Percentiles rank a stretch among this genome's conserved stretches.
These are phyloP conservation scores for Apophysomyces elegans DNA, from an alignment of 371 early-diverging fungal genomes.

Conservation along the genomic window DNA sequence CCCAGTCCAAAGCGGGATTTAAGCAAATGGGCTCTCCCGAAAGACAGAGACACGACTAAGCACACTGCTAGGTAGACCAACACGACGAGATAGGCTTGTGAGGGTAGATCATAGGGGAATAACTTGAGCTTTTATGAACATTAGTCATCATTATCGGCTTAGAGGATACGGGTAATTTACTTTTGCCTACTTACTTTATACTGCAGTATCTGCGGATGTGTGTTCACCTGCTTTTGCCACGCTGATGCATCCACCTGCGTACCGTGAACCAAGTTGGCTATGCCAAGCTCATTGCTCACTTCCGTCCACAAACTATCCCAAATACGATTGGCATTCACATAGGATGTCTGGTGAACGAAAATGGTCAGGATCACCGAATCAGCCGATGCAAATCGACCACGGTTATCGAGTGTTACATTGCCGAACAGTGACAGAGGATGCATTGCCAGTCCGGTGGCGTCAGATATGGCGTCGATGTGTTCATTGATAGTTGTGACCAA, in stretches of 20 bases:
- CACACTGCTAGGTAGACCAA: conserved; percentile 61
- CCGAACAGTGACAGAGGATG: conserved; percentile 59
- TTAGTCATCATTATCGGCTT: conserved; percentile 1
- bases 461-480: conserved; percentile 32
- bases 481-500: conserved; percentile 39
- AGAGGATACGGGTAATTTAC: background rate
- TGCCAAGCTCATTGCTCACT: conserved; percentile 17
- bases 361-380: conserved; percentile 53
- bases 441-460: conserved; percentile 44
- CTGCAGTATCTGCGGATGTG: conserved; percentile 24
- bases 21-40: conserved; percentile 67
- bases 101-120: conserved; percentile 20
- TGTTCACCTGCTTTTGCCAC: conserved; percentile 27
- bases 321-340: conserved; percentile 25
- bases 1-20: conserved; percentile 76
- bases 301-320: conserved; percentile 54
- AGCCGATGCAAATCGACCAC: conserved; percentile 38
- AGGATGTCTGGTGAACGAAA: conserved; percentile 25
- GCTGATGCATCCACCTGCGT: background rate
- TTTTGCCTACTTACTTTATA: conserved; percentile 34
- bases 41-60: conserved; percentile 63
- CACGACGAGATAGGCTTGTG: conserved; percentile 26
- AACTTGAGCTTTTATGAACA: conserved; percentile 17
- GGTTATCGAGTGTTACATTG: conserved; percentile 39
- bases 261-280: conserved; percentile 2